A percentile compares a stretch with the other conserved stretches of the same genome.
Conservation (phyloP, 345 rosid genomes). For the Lagerstroemia speciosa region DNA sequence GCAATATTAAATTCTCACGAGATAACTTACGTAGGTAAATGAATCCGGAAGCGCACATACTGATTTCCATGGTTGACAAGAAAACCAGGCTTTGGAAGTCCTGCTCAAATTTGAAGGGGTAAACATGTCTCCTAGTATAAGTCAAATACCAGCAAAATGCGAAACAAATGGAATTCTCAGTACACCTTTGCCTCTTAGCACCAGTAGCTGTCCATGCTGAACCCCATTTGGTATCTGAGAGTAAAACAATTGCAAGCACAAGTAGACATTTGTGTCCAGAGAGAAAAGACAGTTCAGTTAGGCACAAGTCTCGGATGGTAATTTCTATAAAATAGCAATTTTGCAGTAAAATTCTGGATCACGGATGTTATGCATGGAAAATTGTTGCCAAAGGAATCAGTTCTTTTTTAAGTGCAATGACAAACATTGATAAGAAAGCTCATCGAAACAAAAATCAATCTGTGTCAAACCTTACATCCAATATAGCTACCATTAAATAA, state of each 20-base stretch:
- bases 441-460: neutral
- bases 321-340: neutral
- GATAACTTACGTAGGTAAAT: conserved; percentile 65
- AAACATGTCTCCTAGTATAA: conserved; percentile 12
- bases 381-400: neutral
- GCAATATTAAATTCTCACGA: neutral
- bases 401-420: neutral
- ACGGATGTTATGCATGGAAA: neutral
- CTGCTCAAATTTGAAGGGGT: conserved; percentile 29
- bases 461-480: neutral
- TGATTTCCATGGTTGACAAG: conserved; percentile 72
- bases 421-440: neutral
- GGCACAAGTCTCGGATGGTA: neutral
- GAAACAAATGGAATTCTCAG: conserved; percentile 4
- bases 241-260: conserved; percentile 16
- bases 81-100: conserved; percentile 68
- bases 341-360: neutral
- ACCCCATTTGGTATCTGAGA: conserved; percentile 82
- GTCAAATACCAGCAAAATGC: conserved; percentile 1
- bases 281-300: neutral
- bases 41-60: conserved; percentile 72
- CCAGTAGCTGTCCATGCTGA: conserved; percentile 71
- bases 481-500: neutral
- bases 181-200: conserved; percentile 78
- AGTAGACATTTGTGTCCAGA: conserved; percentile 9